Evolutionary conservation across 768 basidiomycete species (phyloP).

Genomic region (Amanita pallidorosea): DNA sequence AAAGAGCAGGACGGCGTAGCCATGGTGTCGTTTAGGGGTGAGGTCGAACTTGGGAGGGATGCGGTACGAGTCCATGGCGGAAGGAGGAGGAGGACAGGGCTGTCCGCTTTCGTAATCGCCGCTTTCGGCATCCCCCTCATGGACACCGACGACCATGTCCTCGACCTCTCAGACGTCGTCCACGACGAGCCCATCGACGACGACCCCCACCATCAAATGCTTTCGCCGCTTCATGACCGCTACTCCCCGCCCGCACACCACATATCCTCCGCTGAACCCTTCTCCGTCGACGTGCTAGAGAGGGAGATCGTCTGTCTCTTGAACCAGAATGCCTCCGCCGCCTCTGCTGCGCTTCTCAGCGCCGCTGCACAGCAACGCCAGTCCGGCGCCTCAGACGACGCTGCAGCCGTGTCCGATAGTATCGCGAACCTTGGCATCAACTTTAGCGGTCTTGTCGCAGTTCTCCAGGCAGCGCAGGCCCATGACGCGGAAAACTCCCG

Average conservation of each 20-base stretch:
- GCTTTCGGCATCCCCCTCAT: slow-evolving; percentile 13
- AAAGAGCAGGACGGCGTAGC: slow-evolving; percentile 71
- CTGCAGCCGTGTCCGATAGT: slow-evolving; percentile 18
- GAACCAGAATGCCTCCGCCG: slow-evolving; percentile 64
- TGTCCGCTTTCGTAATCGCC: slow-evolving; percentile 2
- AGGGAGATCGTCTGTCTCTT: slow-evolving; percentile 68
- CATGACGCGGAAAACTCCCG: slow-evolving; percentile 41
- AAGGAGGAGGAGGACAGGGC: neutral
- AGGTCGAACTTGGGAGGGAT: slow-evolving; percentile 44
- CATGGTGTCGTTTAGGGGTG: slow-evolving; percentile 69
- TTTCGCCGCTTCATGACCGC: slow-evolving; percentile 26
- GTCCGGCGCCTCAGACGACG: slow-evolving; percentile 16
- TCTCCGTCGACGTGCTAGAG: slow-evolving; percentile 66
- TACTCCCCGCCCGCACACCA: slow-evolving; percentile 25
- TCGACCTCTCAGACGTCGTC: slow-evolving; percentile 77
- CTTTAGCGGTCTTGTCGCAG: slow-evolving; percentile 61
- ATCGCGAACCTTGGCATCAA: slow-evolving; percentile 41
- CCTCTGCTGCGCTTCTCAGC: slow-evolving; percentile 50
- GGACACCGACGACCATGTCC: slow-evolving; percentile 52
- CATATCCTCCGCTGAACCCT: slow-evolving; percentile 32
- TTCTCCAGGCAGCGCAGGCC: slow-evolving; percentile 68
- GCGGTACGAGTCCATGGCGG: slow-evolving; percentile 20
- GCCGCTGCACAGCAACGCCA: slow-evolving; percentile 65
- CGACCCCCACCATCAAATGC: slow-evolving; percentile 29
- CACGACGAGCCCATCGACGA: slow-evolving; percentile 68